Evolutionary conservation across 1,139 yeast genomes (phyloP).

Genomic region (Yamadazyma atlantica): DNA sequence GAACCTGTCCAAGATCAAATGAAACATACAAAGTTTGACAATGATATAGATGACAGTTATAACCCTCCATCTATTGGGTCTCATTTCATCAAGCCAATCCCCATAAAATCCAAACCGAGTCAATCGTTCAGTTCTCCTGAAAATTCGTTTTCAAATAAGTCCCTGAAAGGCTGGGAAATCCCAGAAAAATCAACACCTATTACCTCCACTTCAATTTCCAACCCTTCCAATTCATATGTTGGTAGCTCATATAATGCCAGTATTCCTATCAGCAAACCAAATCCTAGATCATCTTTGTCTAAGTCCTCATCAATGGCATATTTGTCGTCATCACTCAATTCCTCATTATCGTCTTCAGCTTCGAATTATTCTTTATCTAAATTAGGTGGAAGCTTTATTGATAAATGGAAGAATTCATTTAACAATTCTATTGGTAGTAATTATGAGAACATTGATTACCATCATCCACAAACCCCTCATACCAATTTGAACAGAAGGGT

Average conservation of each 20-base stretch:
- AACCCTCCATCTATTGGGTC: slow-evolving; percentile 8
- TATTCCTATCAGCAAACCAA: slow-evolving; percentile 14
- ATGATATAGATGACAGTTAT: slow-evolving; percentile 11
- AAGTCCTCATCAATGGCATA: slow-evolving; percentile 44
- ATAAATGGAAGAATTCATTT: slow-evolving; percentile 45
- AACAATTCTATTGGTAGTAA: slow-evolving; percentile 15
- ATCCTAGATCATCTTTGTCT: slow-evolving; percentile 22
- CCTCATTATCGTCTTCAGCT: slow-evolving; percentile 35
- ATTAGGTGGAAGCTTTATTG: slow-evolving; percentile 46
- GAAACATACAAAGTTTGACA: slow-evolving; percentile 10
- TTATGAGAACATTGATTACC: slow-evolving; percentile 15
- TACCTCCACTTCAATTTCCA: slow-evolving; percentile 20
- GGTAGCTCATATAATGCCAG: slow-evolving; percentile 15
- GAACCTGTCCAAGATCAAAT: slow-evolving; percentile 1
- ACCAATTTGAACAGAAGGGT: slow-evolving; percentile 23
- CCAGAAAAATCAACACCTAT: slow-evolving; percentile 35
- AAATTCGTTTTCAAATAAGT: slow-evolving; percentile 26
- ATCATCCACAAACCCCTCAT: slow-evolving; percentile 9
- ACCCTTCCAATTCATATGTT: slow-evolving; percentile 11
- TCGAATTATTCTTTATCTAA: slow-evolving; percentile 42
- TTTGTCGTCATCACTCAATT: slow-evolving; percentile 42
- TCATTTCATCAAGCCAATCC: slow-evolving; percentile 25
- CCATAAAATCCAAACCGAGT: slow-evolving; percentile 22
- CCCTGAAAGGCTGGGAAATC: slow-evolving; percentile 45
- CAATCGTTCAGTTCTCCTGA: slow-evolving; percentile 27